Percentiles rank a stretch among this genome's conserved stretches.
phyloP scores from a whole-genome alignment of 805 yeast genomes.

The Ogataea pini region DNA sequence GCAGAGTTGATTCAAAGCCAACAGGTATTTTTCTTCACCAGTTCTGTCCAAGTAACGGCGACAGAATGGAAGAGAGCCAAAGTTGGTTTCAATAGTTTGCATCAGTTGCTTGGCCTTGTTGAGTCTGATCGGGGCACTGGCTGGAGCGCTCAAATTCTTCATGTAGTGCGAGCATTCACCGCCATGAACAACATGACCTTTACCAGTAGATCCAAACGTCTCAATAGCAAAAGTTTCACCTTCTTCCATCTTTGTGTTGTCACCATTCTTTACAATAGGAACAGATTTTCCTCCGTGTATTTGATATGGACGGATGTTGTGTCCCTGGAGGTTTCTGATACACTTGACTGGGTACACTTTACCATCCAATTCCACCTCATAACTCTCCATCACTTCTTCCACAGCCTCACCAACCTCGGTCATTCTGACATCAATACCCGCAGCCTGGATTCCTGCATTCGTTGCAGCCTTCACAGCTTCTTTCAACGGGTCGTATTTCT shows the following conservation, averaged over 20 bases:
- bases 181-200: conserved; percentile 79
- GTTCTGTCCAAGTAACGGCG: conserved; percentile 88
- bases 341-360: conserved; percentile 81
- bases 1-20: conserved; percentile 83
- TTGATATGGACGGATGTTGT: conserved; percentile 77
- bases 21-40: conserved; percentile 88
- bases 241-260: conserved; percentile 97
- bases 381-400: conserved; percentile 96
- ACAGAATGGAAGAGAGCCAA: conserved; percentile 96
- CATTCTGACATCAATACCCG: conserved; percentile 94
- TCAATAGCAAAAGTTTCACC: conserved; percentile 98
- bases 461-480: conserved; percentile 92
- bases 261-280: conserved; percentile 93
- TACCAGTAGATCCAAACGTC: conserved; percentile 96
- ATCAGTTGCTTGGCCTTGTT: conserved; percentile 71
- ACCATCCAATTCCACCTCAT: conserved; percentile 90
- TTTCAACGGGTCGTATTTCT: conserved; percentile 75
- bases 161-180: conserved; percentile 98
- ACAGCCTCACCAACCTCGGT: conserved; percentile 95
- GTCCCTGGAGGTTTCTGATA: conserved; percentile 92
- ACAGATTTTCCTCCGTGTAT: conserved; percentile 97
- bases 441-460: conserved; percentile 85
- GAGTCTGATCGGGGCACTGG: conserved; percentile 52
- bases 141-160: conserved; percentile 51
- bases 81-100: conserved; percentile 69